Evolutionary conservation across 2,329 filamentous ascomycete genomes (phyloP), one percentile per base, ranked within the genome.

Genomic region (Furcasterigmium furcatum): DNA sequence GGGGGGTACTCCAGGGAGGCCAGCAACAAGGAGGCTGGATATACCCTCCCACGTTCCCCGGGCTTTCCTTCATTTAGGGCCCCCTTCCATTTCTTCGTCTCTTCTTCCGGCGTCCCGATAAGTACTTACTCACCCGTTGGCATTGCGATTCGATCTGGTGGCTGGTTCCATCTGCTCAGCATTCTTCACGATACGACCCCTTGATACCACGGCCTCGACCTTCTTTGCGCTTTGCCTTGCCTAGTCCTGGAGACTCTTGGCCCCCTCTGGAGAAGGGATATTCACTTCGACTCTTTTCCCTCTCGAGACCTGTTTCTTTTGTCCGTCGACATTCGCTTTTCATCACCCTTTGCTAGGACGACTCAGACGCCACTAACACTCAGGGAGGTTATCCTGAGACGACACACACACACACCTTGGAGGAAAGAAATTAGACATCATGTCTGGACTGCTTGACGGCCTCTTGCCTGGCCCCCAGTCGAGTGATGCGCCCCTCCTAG

Each of bases 361-460:
- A n/a, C n/a, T n/a, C n/a, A n/a, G n/a, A n/a, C n/a, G n/a, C n/a
- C n/a, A 27, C 24, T 12, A 27, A 27, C 7, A 27, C 24, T 12
- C 24, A 27, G 24, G 24, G 24, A 27, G 12, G 7, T 7, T 12
- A 7, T 27, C 24, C 24, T 12, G 7, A 7, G 24, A 27, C 24
- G 24, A 27, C 24, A 12, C n/a, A n/a, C n/a, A n/a, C n/a, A n/a
- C n/a, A 27, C 12, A 7, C 7, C 24, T 27, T 27, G 24, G 24
- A 27, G 24, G 24, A 27, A 48, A 40, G 30, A 21, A 18, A 43
- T 38, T 21, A 44, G 40, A 29, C 35, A 41, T 16, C 30, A 52
- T 52, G 50, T 40, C 50, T 29, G 48, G 46, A 5, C 34, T 48
- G 18, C 32, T 40, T 9, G 30, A 45, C 14, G 42, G 40, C 8